These are phyloP conservation scores for Castanea sativa DNA, from an alignment of 306 rosid genomes.

Conservation along the genomic window DNA sequence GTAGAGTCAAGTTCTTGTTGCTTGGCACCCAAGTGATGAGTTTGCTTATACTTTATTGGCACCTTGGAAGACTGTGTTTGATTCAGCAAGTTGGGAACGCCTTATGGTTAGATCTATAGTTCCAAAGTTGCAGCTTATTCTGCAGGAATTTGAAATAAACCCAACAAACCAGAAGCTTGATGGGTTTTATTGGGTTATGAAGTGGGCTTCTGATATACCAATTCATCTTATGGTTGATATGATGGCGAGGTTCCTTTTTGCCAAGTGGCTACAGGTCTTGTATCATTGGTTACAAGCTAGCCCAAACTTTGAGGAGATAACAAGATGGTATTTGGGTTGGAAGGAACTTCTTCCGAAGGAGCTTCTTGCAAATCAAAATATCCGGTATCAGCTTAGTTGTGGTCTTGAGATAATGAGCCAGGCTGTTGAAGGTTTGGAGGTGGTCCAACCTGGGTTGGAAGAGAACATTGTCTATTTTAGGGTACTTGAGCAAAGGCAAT, in stretches of 20 bases:
- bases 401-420: constrained; percentile 93
- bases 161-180: constrained; percentile 80
- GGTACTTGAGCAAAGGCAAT: constrained; percentile 80
- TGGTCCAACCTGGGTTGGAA: constrained; percentile 83
- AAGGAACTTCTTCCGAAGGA: constrained; percentile 77
- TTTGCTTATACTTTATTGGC: constrained; percentile 83
- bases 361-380: constrained; percentile 76
- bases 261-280: constrained; percentile 85
- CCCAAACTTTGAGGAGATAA: constrained; percentile 87
- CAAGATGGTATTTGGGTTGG: constrained; percentile 88
- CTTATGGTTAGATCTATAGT: constrained; percentile 82
- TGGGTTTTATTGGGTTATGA: constrained; percentile 82
- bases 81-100: no score
- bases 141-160: constrained; percentile 86
- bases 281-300: constrained; percentile 77
- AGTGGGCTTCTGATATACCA: constrained; percentile 83
- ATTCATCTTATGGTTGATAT: constrained; percentile 85
- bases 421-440: constrained; percentile 87
- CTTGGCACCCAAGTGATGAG: constrained; percentile 91
- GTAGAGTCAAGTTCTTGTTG: constrained; percentile 80
- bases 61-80: constrained; percentile 54
- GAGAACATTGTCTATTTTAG: constrained; percentile 76
- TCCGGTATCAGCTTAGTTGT: constrained; percentile 61
- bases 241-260: constrained; percentile 73
- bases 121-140: constrained; percentile 80